Evolutionary conservation across 2,329 filamentous ascomycete genomes (phyloP), one percentile per base, ranked within the genome.

Genomic region (Aureobasidium subglaciale): DNA sequence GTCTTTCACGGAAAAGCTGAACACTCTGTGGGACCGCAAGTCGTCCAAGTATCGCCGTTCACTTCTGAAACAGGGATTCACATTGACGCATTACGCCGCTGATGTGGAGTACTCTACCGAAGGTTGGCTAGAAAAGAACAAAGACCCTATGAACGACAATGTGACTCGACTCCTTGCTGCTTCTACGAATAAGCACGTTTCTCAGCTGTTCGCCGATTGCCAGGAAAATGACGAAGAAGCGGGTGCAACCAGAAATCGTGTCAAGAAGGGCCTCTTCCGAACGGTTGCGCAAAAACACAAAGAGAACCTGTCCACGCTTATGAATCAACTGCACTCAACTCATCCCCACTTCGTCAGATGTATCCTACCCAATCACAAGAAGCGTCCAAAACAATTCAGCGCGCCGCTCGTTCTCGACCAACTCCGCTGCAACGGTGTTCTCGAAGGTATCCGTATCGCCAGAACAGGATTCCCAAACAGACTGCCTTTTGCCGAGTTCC

Each of bases 321-420:
- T 99, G 93, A 79, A 80, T 13, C 90, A 97, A 65, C 81, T 99
- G 15, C 88, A 99, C 70, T 95, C 88, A 0, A 99, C 93, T 0
- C 93, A 99, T 68, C 95, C 95, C 57, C 93, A 99, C 71, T 99
- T 99, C 68, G 93, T 99, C 27, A 88, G 93, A 43, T 99, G 93
- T 68, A 99, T 99, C 59, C 79, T 99, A 58, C 95, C 93, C 3
- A 99, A 99, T 67, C 93, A 99, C 76, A 96, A 96, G 73, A 99
- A 99, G 73, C 82, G 86, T 22, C 90, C 93, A 0, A 99, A 99
- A 71, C 87, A 91, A 67, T 90, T 97, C 70, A 88, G 87, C 66
- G 89, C 88, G 3, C 83, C 90, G 2, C 81, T 99, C n/a, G 95
- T 99, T 1, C 79, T 99, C 5, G 93, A 99, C 65, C 95, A 99